Conservation (phyloP, 257 asterid genomes). For the Ophiorrhiza pumila region DNA sequence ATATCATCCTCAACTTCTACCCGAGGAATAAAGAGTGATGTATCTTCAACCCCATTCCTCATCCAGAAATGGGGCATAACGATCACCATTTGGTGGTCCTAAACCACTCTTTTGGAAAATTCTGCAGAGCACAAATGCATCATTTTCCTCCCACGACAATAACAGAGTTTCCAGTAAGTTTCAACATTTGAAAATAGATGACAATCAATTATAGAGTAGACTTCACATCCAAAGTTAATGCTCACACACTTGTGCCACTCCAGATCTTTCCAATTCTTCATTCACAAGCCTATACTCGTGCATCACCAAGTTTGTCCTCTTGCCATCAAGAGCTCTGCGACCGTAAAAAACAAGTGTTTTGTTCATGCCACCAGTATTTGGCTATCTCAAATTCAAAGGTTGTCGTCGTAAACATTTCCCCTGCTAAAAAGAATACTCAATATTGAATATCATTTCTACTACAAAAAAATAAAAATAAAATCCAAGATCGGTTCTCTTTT, state of each 20-base stretch:
- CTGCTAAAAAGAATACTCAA: no score
- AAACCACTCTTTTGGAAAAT: conserved; percentile 93
- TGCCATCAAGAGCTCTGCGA: conserved; percentile 94
- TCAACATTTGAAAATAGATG: conserved; percentile 13
- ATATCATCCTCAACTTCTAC: conserved; percentile 69
- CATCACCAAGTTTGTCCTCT: conserved; percentile 97
- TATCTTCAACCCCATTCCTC: conserved; percentile 93
- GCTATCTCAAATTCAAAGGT: no score
- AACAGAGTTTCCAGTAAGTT: conserved; percentile 30
- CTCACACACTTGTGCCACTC: conserved; percentile 79
- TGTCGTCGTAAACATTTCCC: no score
- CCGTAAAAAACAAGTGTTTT: conserved; percentile 85
- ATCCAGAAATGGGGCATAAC: conserved; percentile 92
- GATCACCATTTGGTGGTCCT: conserved; percentile 94
- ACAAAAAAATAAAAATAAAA: no score
- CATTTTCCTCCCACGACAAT: conserved; percentile 58
- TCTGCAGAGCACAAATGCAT: conserved; percentile 92
- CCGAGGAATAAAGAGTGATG: conserved; percentile 54
- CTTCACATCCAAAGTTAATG: conserved; percentile 2
- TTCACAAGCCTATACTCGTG: conserved; percentile 89
- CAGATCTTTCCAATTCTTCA: conserved; percentile 63
- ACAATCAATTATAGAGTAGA: conserved; percentile 5
- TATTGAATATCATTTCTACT: no score
- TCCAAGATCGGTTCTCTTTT: no score
- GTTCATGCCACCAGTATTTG: conserved; percentile 97